phyloP scores from a whole-genome alignment of 1,139 yeast genomes.

The Lodderomyces oxycetoniae region DNA sequence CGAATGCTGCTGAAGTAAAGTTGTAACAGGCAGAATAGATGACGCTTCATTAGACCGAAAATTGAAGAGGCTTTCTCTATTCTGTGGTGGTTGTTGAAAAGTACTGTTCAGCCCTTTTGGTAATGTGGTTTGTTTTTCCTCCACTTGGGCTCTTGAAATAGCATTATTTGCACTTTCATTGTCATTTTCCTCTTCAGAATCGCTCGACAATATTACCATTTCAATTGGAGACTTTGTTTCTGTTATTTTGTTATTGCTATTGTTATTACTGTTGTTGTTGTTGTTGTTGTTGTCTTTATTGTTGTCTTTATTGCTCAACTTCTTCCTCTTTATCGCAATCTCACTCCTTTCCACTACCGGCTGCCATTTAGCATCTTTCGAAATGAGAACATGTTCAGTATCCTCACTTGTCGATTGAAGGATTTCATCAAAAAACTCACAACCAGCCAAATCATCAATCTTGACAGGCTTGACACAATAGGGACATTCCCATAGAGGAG shows the following conservation, averaged over 20 bases:
- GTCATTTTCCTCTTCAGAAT: neutral
- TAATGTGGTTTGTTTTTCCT: too few relatives aligned
- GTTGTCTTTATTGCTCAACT: conserved; percentile 3
- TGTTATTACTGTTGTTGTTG: conserved; percentile 2
- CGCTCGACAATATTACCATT: neutral
- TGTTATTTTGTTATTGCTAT: neutral
- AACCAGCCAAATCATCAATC: conserved; percentile 52
- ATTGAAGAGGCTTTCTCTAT: too few relatives aligned
- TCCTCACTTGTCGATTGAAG: conserved; percentile 39
- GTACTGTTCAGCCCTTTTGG: too few relatives aligned
- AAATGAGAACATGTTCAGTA: conserved; percentile 51
- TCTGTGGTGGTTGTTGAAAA: too few relatives aligned
- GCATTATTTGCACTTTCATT: neutral
- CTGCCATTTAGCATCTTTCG: conserved; percentile 56
- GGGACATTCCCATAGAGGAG: conserved; percentile 69
- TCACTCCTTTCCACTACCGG: neutral
- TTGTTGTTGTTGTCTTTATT: conserved; percentile 1
- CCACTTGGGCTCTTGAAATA: neutral
- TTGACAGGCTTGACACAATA: conserved; percentile 46
- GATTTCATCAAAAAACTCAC: conserved; percentile 56
- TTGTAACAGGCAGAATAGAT: too few relatives aligned
- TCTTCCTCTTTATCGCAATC: neutral
- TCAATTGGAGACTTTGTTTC: neutral
- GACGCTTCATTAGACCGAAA: too few relatives aligned
- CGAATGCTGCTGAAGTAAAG: too few relatives aligned